phyloP scores from a whole-genome alignment of 2,329 filamentous ascomycete genomes.

The Periconia digitata region DNA sequence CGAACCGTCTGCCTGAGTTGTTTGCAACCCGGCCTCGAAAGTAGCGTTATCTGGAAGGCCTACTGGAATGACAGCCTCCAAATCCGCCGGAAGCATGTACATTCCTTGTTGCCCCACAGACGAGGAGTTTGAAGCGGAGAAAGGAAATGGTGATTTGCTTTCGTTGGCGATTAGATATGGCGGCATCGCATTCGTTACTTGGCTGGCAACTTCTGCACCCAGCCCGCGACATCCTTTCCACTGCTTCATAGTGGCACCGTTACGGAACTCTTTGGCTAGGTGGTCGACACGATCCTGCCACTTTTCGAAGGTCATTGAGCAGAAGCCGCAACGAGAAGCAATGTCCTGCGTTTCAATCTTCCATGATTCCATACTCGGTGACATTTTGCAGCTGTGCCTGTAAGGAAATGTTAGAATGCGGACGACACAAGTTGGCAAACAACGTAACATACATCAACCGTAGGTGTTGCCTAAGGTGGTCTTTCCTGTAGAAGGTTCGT shows the following conservation, averaged over 20 bases:
- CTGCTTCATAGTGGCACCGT: conserved; percentile 54
- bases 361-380: conserved; percentile 67
- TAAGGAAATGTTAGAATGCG: neutral
- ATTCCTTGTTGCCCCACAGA: conserved; percentile 22
- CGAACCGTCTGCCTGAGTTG: conserved; percentile 1
- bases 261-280: conserved; percentile 57
- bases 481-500: conserved; percentile 64
- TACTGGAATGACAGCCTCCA: conserved; percentile 32
- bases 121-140: conserved; percentile 46
- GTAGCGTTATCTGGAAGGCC: neutral
- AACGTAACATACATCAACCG: conserved; percentile 51
- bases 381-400: conserved; percentile 60
- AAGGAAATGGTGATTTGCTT: conserved; percentile 48
- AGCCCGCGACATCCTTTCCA: conserved; percentile 60
- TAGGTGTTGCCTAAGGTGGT: conserved; percentile 63
- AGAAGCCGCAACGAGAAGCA: conserved; percentile 59
- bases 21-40: neutral
- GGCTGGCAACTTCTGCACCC: conserved; percentile 49
- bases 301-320: conserved; percentile 48
- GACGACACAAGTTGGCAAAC: neutral
- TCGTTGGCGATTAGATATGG: conserved; percentile 55
- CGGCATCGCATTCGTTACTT: conserved; percentile 55
- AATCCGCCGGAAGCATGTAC: conserved; percentile 14
- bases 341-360: conserved; percentile 58
- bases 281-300: conserved; percentile 58